These are phyloP conservation scores for Fusarium avenaceum DNA, from an alignment of 2,329 filamentous ascomycete genomes.

Conservation along the genomic window DNA sequence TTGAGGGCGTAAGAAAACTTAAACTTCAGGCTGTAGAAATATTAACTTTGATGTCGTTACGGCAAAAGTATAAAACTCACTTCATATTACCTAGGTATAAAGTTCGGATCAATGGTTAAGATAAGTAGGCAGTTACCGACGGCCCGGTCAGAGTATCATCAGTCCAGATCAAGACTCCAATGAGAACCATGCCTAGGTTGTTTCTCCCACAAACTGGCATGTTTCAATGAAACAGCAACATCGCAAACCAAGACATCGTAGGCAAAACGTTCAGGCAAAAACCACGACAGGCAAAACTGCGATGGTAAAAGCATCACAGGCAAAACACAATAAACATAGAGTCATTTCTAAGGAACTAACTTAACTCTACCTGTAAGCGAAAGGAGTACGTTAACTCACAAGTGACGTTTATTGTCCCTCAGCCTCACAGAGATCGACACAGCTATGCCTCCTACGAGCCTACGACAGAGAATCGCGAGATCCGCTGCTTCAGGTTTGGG, in stretches of 20 bases:
- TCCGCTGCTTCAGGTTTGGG: conserved; percentile 30
- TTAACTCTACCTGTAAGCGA: neutral
- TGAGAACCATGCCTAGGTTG: neutral
- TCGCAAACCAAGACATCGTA: neutral
- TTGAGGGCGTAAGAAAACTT: neutral
- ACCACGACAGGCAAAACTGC: neutral
- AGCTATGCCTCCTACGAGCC: neutral
- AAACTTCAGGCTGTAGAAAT: neutral
- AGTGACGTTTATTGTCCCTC: conserved; percentile 10
- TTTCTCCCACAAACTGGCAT: neutral
- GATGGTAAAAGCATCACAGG: neutral
- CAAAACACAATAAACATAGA: neutral
- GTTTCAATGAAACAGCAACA: conserved; percentile 20
- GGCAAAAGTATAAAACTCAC: neutral
- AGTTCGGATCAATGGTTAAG: conserved; percentile 3
- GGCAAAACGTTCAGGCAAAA: conserved; percentile 1
- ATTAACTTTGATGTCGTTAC: conserved; percentile 2
- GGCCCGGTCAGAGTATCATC: neutral
- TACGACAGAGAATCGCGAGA: conserved; percentile 14
- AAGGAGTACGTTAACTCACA: neutral
- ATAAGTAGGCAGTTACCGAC: neutral
- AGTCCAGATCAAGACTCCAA: neutral
- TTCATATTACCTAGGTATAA: neutral
- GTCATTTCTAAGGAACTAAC: conserved; percentile 1
- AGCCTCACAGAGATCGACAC: conserved; percentile 25